A percentile compares a stretch with the other conserved stretches of the same genome.
These are phyloP conservation scores for Hypoxylon perforatum DNA, from an alignment of 495 filamentous ascomycete genomes.

Conservation along the genomic window DNA sequence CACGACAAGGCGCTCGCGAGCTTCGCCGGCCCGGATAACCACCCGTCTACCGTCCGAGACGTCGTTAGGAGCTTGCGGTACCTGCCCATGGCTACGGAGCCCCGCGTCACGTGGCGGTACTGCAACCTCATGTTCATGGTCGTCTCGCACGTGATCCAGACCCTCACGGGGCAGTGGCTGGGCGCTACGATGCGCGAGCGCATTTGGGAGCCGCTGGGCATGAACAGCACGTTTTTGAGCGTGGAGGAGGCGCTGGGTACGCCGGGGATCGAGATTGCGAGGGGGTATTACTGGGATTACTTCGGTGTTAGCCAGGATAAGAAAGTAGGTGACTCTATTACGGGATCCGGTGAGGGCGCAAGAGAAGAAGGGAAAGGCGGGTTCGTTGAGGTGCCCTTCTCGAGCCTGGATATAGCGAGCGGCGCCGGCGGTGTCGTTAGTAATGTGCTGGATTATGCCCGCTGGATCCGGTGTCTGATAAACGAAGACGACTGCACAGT, in stretches of 20 bases:
- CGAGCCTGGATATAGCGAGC: conserved; percentile 44
- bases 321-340: no score
- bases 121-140: conserved; percentile 65
- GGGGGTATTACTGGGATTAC: conserved; percentile 49
- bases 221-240: conserved; percentile 62
- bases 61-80: conserved; percentile 55
- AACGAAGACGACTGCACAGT: conserved; percentile 37
- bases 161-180: conserved; percentile 53
- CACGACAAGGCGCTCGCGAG: conserved; percentile 48
- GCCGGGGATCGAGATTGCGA: conserved; percentile 22
- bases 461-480: conserved; percentile 56
- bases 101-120: conserved; percentile 59
- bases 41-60: conserved; percentile 29
- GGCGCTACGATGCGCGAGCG: conserved; percentile 53
- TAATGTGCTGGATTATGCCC: conserved; percentile 63
- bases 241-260: conserved; percentile 47
- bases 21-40: conserved; percentile 2
- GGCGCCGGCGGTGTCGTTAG: conserved; percentile 64
- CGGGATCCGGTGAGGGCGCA: neutral
- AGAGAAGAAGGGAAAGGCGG: neutral
- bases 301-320: neutral
- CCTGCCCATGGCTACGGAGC: conserved; percentile 53
- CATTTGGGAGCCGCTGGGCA: conserved; percentile 62
- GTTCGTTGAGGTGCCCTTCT: conserved; percentile 33
- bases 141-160: conserved; percentile 56